phyloP scores from a whole-genome alignment of 768 basidiomycete species.

The Punctularia strigosozonata region DNA sequence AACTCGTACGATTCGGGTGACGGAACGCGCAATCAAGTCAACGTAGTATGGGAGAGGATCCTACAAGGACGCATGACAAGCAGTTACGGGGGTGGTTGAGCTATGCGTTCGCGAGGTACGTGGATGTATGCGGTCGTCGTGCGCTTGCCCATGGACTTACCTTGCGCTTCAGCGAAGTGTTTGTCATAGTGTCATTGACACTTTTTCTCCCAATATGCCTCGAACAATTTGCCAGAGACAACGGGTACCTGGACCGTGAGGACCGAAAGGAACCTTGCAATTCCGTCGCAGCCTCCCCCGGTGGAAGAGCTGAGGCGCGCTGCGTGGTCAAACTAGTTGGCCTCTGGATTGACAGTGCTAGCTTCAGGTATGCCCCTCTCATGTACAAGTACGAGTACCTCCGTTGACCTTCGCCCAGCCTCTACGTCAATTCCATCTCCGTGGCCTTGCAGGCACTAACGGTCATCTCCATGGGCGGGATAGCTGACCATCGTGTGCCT shows the following conservation, averaged over 20 bases:
- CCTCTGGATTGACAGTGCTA: conserved; percentile 83
- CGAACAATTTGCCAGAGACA: conserved; percentile 84
- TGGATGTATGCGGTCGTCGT: background rate
- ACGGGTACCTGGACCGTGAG: conserved; percentile 69
- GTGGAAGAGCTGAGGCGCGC: conserved; percentile 26
- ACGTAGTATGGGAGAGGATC: no score
- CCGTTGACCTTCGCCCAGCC: conserved; percentile 27
- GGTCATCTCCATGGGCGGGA: conserved; percentile 87
- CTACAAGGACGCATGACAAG: conserved; percentile 11
- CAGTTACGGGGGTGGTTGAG: conserved; percentile 67
- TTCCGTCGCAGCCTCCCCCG: conserved; percentile 7
- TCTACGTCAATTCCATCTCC: conserved; percentile 81
- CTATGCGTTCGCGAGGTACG: conserved; percentile 75
- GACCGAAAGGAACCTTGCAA: conserved; percentile 52
- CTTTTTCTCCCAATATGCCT: conserved; percentile 76
- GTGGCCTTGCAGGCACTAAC: conserved; percentile 88
- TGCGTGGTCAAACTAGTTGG: conserved; percentile 80
- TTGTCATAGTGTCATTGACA: conserved; percentile 71
- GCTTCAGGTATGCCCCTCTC: conserved; percentile 57
- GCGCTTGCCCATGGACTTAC: background rate
- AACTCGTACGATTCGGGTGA: no score
- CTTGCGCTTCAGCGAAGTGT: conserved; percentile 48
- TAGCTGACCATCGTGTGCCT: conserved; percentile 79
- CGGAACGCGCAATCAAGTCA: no score
- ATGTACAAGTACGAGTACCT: background rate